Evolutionary conservation across 345 rosid genomes (phyloP).

Genomic region (Rhodomyrtus tomentosa): DNA sequence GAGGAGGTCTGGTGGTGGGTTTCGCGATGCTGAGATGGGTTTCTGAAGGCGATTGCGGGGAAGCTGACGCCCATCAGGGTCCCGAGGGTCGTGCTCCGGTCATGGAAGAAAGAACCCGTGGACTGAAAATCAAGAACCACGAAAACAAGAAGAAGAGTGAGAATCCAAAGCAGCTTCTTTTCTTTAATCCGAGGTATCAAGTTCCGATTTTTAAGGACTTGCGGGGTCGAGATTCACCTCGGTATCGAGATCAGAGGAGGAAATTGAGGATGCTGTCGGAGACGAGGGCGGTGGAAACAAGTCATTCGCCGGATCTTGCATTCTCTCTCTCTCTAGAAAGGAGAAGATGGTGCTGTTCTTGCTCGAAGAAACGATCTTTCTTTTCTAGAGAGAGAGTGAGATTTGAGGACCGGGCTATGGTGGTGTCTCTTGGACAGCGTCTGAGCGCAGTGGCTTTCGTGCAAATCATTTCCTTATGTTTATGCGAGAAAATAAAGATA

Average conservation of each 20-base stretch:
- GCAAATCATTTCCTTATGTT: neutral
- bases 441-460: neutral
- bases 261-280: slow-evolving; percentile 67
- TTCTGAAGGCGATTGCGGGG: slow-evolving; percentile 55
- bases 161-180: neutral
- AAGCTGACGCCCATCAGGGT: slow-evolving; percentile 86
- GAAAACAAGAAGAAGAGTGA: neutral
- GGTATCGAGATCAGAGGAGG: slow-evolving; percentile 95
- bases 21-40: slow-evolving; percentile 41
- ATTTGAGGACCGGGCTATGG: neutral
- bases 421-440: neutral
- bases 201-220: neutral
- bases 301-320: slow-evolving; percentile 46
- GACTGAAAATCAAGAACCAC: slow-evolving; percentile 29
- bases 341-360: neutral
- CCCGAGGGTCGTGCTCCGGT: slow-evolving; percentile 87
- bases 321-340: neutral
- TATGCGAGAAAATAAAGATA: neutral
- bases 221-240: slow-evolving; percentile 29
- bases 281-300: slow-evolving; percentile 40
- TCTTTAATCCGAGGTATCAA: neutral
- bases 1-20: slow-evolving; percentile 8
- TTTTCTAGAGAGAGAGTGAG: neutral
- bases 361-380: neutral
- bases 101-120: slow-evolving; percentile 92